These are phyloP conservation scores for Kodamaea kaohsiungensis DNA, from an alignment of 805 yeast genomes.

Conservation along the genomic window DNA sequence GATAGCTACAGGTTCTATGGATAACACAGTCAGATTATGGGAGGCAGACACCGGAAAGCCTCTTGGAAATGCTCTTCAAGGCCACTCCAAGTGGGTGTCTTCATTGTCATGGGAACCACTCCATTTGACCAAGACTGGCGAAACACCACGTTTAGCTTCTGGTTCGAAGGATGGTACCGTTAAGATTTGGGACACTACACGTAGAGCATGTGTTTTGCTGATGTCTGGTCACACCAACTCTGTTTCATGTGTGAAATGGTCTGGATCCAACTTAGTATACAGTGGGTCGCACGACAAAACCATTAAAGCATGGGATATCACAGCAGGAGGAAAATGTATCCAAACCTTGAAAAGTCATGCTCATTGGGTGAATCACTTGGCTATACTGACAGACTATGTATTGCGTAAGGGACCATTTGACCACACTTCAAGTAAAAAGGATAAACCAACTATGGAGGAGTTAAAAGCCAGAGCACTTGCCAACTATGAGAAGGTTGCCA, in stretches of 20 bases:
- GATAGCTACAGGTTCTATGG: conserved; percentile 97
- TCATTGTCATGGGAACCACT: conserved; percentile 93
- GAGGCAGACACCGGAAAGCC: conserved; percentile 72
- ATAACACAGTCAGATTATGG: conserved; percentile 86
- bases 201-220: conserved; percentile 65
- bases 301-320: conserved; percentile 86
- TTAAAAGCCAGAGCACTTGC: conserved; percentile 52
- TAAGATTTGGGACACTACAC: conserved; percentile 82
- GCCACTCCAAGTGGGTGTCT: conserved; percentile 89
- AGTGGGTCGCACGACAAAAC: conserved; percentile 95
- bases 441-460: conserved; percentile 25
- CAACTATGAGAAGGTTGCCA: conserved; percentile 63
- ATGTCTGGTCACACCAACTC: conserved; percentile 86
- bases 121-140: conserved; percentile 71
- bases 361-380: conserved; percentile 96
- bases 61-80: conserved; percentile 70
- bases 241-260: conserved; percentile 97
- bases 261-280: conserved; percentile 82
- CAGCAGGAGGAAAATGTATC: conserved; percentile 68
- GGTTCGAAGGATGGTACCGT: conserved; percentile 92
- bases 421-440: conserved; percentile 52
- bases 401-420: conserved; percentile 88
- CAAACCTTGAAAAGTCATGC: conserved; percentile 87
- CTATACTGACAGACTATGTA: conserved; percentile 87
- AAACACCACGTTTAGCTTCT: conserved; percentile 71